Evolutionary conservation across 2,329 filamentous ascomycete genomes (phyloP), one percentile per base, ranked within the genome.

Genomic region (Cercospora beticola): DNA sequence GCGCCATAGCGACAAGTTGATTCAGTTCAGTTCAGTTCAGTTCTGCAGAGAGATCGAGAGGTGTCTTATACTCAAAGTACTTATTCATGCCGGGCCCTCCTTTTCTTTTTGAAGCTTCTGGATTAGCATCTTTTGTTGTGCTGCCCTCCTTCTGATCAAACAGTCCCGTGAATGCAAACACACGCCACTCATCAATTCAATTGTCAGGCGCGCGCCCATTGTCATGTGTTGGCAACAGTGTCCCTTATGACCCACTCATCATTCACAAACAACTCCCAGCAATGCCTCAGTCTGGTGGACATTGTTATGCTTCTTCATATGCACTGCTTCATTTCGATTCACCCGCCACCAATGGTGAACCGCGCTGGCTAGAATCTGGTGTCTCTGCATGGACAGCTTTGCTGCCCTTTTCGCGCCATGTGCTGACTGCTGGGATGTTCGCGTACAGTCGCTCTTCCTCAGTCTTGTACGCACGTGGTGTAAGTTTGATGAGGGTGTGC

Each of bases 401-500:
- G 75, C 90, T 94, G 14, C 95, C 95, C 83, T 98, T 97, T 71
- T 91, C 93, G 76, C 95, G 86, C 92, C 94, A 99, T 21, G 95
- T 99, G 80, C 92, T 97, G 63, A 99, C 95, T 3, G 95, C 95
- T 5, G 94, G 92, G 73, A 99, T 97, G 78, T 97, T 91, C 7
- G 94, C 94, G 79, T 92, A 90, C 77, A 93, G 92, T 56, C 93
- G 87, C 79, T 95, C 88, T 78, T 98, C 93, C 68, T 97, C 90
- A 0, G 95, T 99, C 60, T 92, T 92, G 79, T 99, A 99, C 7
- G 95, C 95, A 70, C 92, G 89, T 2, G 95, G 95, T 5, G 95
- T 98, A 62, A 99, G 86, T 82, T 97, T 97, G 82, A 99, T 98
- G 59, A 99, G 85, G 8, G 93, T 97, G 80, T 99, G 95, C 70